Base-by-base conservation (phyloP, 495 filamentous ascomycete genomes). In the Trichoderma virens region DNA sequence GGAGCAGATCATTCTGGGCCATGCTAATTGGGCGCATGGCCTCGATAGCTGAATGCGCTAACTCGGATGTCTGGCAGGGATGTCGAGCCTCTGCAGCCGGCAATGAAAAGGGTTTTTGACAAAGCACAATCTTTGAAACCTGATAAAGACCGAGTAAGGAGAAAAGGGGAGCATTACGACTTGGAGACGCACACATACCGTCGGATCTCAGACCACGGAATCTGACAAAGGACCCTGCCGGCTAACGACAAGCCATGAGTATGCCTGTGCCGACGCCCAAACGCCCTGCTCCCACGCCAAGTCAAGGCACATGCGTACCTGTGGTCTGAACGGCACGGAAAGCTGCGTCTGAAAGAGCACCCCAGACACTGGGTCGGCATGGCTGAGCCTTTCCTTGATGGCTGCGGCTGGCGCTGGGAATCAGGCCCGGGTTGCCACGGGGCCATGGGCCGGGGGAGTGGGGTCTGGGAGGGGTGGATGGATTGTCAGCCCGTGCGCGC, bases 401-500 rank as follows among this genome's bases (percentile, higher is more conserved):
- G 51, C 51, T 56, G 51, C 51, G 51, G 51, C 23, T 56, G 51
- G 51, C 51, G 51, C 51, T 56, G 51, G 51, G 51, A 56, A 56
- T 23, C 51, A 56, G 14, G 51, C 51, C 47, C 25, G 51, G 51
- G 25, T 56, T 56, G 51, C 51, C 51, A 56, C 51, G 51, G 51
- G 51, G 23, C 25, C 51, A 30, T 27, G 23, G 11, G 51, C 51
- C 51, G 51, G 51, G 45, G 51, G 51, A 28, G 51, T 56, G 51
- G 51, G 18, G 51, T 27, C 13, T 14, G 27, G 27, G 11, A 56
- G 51, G 51, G 27, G 51, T 56, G 51, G 51, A 56, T 30, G 16
- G 51, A 56, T 56, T 56, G 51, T 56, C 23, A 56, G 51, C 51
- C 51, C 51, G 51, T 56, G 51, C 51, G 51, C 51, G 51, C 51